Base-by-base conservation (phyloP, 305 asterid species). In the Solanum hybrid region DNA sequence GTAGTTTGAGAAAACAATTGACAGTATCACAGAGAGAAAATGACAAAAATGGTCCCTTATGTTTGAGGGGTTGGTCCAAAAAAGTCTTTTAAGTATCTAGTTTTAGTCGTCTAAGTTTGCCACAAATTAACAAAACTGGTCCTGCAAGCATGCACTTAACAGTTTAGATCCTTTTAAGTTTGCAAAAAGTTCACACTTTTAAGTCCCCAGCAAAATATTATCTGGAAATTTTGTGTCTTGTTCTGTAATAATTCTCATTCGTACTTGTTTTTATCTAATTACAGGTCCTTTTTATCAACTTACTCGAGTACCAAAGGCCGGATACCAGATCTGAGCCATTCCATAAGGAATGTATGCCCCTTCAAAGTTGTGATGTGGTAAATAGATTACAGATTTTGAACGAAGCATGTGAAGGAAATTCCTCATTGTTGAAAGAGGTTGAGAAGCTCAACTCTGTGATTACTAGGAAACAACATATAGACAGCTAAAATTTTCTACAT, bases 231-330 rank as follows among this genome's bases (percentile, higher is more conserved):
- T 72, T 22, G 31, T 85, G 36, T 12, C 88, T 85, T 40, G 51
- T 85, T 60, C 75, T 32, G 7, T 60, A 73, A 22, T 85, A 17
- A 9, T 4, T 22, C 29, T 12, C 51, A 34, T 85, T 22, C 32
- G 14, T n/a, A 32, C 88, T 17, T 88, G 46, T 31, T 26, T 60
- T 34, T 85, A 10, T 22, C 32, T 88, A 80, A 90, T 90, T 91
- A 82, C 95, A 98, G 99, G 98, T 93, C 73, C 93, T 98, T 98
- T 85, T 98, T 95, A 79, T 95, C 92, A 92, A 91, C 89, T 90
- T 96, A 88, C 78, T 96, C 72, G 91, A 89, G 91, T 93, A 96
- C 90, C 72, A 91, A 90, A 94, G 90, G 89, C 89, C 92, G 4
- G 85, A 89, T 16, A 29, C 91, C 22, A n/a, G 14, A 26, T 69